These are phyloP conservation scores for Furculomyces boomerangus DNA, from an alignment of 371 early-diverging fungal species.

Conservation along the genomic window DNA sequence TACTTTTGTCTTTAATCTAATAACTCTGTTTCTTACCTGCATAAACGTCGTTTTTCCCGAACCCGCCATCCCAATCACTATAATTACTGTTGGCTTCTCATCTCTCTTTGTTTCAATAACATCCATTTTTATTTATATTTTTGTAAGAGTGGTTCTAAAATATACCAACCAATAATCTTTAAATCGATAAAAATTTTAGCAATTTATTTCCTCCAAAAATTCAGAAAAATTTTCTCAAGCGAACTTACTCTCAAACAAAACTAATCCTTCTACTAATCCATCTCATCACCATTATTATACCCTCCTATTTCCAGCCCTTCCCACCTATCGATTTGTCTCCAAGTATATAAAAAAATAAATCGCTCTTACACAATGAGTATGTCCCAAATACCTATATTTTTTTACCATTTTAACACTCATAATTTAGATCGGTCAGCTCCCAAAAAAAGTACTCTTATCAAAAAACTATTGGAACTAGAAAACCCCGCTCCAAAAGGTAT, in stretches of 20 bases:
- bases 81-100: conserved; percentile 50
- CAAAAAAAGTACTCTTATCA: background rate
- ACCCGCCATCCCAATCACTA: conserved; percentile 97
- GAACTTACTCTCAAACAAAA: too few relatives aligned
- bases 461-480: background rate
- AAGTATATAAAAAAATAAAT: too few relatives aligned
- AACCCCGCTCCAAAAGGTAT: background rate
- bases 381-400: too few relatives aligned
- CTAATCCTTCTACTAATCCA: too few relatives aligned
- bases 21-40: conserved; percentile 68
- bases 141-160: background rate
- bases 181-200: background rate
- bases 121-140: background rate
- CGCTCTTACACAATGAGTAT: too few relatives aligned
- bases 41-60: conserved; percentile 97
- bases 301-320: too few relatives aligned
- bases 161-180: too few relatives aligned
- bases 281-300: too few relatives aligned
- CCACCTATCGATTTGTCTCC: too few relatives aligned
- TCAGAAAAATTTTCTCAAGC: background rate
- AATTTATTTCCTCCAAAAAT: background rate
- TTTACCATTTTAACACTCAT: too few relatives aligned
- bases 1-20: too few relatives aligned
- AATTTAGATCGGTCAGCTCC: too few relatives aligned
- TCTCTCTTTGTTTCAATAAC: background rate